These are phyloP conservation scores for Colletotrichum sp. DNA, from an alignment of 2,329 filamentous ascomycete genomes.

Conservation along the genomic window DNA sequence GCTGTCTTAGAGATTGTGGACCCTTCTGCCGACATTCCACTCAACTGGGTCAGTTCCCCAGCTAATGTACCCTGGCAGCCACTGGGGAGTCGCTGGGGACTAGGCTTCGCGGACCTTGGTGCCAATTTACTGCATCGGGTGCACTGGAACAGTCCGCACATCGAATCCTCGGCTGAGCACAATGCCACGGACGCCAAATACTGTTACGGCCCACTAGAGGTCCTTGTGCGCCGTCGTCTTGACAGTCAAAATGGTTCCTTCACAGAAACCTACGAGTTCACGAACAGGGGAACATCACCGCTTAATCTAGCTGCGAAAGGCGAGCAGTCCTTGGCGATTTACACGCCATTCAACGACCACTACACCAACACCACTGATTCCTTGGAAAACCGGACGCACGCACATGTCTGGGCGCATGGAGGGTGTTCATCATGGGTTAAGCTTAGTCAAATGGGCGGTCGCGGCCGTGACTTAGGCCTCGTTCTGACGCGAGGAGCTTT, in stretches of 20 bases:
- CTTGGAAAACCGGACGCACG: neutral
- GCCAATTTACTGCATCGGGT: neutral
- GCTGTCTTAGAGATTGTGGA: slow-evolving; percentile 11
- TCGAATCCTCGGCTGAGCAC: neutral
- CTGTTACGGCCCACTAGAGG: neutral
- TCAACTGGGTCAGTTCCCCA: slow-evolving; percentile 19
- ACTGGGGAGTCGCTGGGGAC: slow-evolving; percentile 16
- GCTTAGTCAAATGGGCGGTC: slow-evolving; percentile 18
- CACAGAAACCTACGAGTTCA: slow-evolving; percentile 13
- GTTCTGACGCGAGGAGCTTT: slow-evolving; percentile 10
- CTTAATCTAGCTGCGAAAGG: neutral
- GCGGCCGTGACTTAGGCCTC: slow-evolving; percentile 8
- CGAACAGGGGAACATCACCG: neutral
- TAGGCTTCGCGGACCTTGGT: slow-evolving; percentile 13
- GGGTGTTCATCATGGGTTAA: slow-evolving; percentile 17
- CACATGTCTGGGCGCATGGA: slow-evolving; percentile 15
- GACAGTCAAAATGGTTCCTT: neutral
- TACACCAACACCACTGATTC: slow-evolving; percentile 18
- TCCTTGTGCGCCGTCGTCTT: neutral
- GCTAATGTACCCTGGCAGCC: slow-evolving; percentile 20
- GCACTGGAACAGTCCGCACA: slow-evolving; percentile 10
- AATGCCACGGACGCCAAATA: neutral
- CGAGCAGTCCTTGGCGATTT: slow-evolving; percentile 12
- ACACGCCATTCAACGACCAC: slow-evolving; percentile 19
- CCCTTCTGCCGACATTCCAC: neutral